These are phyloP conservation scores for Corylus americana DNA, from an alignment of 306 rosid genomes.

Conservation along the genomic window DNA sequence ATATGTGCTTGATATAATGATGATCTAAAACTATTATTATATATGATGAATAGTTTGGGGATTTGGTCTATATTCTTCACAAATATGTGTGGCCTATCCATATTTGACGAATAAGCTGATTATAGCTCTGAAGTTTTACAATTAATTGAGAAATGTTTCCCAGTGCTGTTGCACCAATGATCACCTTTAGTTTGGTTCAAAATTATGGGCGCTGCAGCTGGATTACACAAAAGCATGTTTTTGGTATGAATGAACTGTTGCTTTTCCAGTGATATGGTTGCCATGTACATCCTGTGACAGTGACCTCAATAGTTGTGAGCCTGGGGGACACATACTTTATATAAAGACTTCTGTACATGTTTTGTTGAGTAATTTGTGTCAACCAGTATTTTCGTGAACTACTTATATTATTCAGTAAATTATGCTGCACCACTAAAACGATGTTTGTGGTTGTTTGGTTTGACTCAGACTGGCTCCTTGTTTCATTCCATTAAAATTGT, in stretches of 20 bases:
- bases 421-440: neutral
- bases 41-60: neutral
- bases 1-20: neutral
- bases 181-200: neutral
- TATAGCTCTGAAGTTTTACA: neutral
- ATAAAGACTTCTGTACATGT: neutral
- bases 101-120: neutral
- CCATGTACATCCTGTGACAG: too few species aligned
- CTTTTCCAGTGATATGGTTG: too few species aligned
- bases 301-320: too few species aligned
- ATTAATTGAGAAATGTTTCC: neutral
- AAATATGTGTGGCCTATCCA: neutral
- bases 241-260: too few species aligned
- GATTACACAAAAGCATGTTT: too few species aligned
- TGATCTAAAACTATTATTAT: neutral
- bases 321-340: too few species aligned
- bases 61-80: neutral
- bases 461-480: neutral
- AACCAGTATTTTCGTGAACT: neutral
- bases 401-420: neutral
- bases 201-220: too few species aligned
- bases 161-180: neutral
- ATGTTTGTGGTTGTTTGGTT: neutral
- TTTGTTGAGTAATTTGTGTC: neutral
- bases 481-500: neutral